Evolutionary conservation across 2,329 filamentous ascomycete species (phyloP), one percentile per base, ranked within the genome.

Genomic region (Aspergillus fischeri): DNA sequence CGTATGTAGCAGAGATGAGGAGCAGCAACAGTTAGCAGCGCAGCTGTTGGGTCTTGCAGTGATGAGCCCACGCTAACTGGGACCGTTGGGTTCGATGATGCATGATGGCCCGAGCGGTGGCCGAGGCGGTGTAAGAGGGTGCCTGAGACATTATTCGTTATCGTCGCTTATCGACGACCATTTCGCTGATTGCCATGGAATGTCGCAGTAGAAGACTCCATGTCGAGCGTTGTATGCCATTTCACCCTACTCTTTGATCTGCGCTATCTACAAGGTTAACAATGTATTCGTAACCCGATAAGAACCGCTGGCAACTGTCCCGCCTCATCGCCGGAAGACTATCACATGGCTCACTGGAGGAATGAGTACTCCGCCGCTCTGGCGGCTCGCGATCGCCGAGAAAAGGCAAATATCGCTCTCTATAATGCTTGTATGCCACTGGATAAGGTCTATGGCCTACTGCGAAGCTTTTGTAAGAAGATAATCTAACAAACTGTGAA

Each of bases 291-390:
- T 60, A 51, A 60, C 42, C 25, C 50, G 50, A 52, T 24, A 20
- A 47, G 32, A 20, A 45, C 45, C 25, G 41, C 35, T 27, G 48
- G 53, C 56, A 52, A 29, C 58, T 53, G 49, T 49, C 38, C 58
- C 65, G 24, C 45, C 50, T 58, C 59, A 57, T 61, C 53, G 58
- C 49, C 7, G 20, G 20, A 47, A 45, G 47, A 52, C 49, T 54
- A 58, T 60, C 59, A 60, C 25, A 86, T 86, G 83, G 81, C 85
- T 62, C 84, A 83, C 78, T 95, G 92, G 90, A 84, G 87, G 68
- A 86, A 90, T 64, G 89, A 95, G 68, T 97, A 96, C 73, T 80
- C 90, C 60, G 80, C 84, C 60, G 88, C 88, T 63, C 81, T 97
- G 63, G 83, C 86, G 65, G 86, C 88, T 67, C 81, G 86, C 62